phyloP scores from a whole-genome alignment of 1,284 basidiomycete genomes.

The Moniliophthora roreri region DNA sequence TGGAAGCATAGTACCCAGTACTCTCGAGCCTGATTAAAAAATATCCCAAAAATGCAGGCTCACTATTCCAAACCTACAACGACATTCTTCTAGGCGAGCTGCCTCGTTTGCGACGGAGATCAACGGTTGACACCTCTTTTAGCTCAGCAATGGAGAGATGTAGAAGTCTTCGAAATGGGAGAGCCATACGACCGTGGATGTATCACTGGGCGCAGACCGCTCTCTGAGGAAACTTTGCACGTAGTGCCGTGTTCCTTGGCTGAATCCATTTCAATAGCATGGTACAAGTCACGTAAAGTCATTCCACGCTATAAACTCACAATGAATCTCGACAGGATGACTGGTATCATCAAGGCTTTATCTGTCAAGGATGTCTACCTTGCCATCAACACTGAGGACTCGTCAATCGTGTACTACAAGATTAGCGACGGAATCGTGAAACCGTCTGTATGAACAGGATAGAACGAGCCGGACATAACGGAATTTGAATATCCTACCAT shows the following conservation, averaged over 20 bases:
- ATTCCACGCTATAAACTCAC: neutral
- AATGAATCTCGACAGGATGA: constrained; percentile 46
- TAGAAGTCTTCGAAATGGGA: constrained; percentile 59
- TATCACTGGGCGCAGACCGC: constrained; percentile 57
- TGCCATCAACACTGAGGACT: constrained; percentile 72
- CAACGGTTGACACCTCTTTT: constrained; percentile 7
- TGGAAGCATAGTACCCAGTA: constrained; percentile 28
- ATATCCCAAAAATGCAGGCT: constrained; percentile 51
- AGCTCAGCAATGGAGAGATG: constrained; percentile 73
- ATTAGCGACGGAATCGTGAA: constrained; percentile 74
- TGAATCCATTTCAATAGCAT: constrained; percentile 58
- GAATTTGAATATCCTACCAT: too few species aligned
- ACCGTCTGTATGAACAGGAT: constrained; percentile 50
- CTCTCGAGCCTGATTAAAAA: constrained; percentile 41
- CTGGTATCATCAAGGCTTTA: constrained; percentile 52
- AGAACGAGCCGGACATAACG: too few species aligned
- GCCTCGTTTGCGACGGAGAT: neutral
- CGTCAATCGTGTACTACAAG: constrained; percentile 82
- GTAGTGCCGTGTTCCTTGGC: constrained; percentile 70
- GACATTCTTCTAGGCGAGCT: constrained; percentile 48
- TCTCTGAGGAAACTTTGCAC: constrained; percentile 36
- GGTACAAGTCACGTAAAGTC: constrained; percentile 23
- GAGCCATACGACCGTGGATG: constrained; percentile 52
- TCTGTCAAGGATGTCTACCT: constrained; percentile 56
- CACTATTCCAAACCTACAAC: constrained; percentile 62